These are phyloP conservation scores for Voacanga thouarsii DNA, from an alignment of 257 asterid species.

Conservation along the genomic window DNA sequence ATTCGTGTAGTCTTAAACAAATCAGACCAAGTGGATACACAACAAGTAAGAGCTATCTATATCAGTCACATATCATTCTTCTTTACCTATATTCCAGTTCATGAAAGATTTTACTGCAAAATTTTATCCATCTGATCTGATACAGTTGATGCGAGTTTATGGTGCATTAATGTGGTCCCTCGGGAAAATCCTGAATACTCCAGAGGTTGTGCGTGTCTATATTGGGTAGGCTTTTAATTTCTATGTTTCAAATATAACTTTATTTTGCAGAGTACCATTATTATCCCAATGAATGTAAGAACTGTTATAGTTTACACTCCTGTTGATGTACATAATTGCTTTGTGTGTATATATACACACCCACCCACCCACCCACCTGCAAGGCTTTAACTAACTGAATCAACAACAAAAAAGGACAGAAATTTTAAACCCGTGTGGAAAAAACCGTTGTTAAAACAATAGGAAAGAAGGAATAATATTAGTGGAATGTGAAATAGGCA, in stretches of 20 bases:
- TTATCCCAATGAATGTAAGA: not conserved
- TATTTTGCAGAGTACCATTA: not conserved
- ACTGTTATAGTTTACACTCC: not conserved
- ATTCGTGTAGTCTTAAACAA: constrained; percentile 90
- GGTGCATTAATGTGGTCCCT: constrained; percentile 99
- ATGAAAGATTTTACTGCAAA: not conserved
- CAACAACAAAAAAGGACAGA: not conserved
- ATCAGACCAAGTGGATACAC: constrained; percentile 97
- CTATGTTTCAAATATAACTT: not conserved
- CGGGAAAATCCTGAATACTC: constrained; percentile 89
- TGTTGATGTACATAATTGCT: no score
- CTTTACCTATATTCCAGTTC: not conserved
- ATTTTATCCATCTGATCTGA: not conserved
- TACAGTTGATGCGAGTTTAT: constrained; percentile 93
- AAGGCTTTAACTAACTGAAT: not conserved
- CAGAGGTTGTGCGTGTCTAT: constrained; percentile 91
- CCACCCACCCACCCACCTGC: no score
- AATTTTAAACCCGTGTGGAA: no score
- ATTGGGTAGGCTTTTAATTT: constrained; percentile 58
- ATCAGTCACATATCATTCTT: not conserved
- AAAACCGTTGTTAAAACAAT: not conserved
- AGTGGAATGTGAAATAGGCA: not conserved
- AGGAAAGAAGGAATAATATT: not conserved
- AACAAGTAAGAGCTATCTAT: constrained; percentile 49
- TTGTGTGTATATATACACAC: no score